These are phyloP conservation scores for Lasiodiplodia hormozganensis DNA, from an alignment of 2,329 filamentous ascomycete species.

Conservation along the genomic window DNA sequence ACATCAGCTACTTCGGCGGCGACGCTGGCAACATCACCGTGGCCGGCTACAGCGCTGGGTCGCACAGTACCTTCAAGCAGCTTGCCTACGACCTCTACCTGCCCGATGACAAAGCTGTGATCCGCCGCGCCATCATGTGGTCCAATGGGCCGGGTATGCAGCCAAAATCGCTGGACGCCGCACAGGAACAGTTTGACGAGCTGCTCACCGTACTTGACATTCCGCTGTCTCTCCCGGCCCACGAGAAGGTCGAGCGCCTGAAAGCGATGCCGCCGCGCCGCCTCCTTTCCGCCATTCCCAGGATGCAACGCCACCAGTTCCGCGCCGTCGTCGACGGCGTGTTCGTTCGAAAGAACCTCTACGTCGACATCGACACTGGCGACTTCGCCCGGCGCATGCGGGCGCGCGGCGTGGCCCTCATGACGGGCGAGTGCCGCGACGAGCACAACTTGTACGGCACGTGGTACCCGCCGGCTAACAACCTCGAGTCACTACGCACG, in stretches of 20 bases:
- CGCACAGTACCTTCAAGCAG: constrained; percentile 64
- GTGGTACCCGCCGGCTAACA: constrained; percentile 56
- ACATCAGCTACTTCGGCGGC: constrained; percentile 60
- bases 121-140: constrained; percentile 61
- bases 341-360: constrained; percentile 55
- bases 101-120: constrained; percentile 53
- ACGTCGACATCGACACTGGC: constrained; percentile 57
- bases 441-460: constrained; percentile 60
- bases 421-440: constrained; percentile 62
- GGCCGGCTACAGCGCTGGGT: constrained; percentile 63
- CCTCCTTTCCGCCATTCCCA: constrained; percentile 52
- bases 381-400: constrained; percentile 55
- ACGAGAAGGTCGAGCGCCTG: constrained; percentile 56
- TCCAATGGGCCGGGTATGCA: constrained; percentile 62
- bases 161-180: constrained; percentile 55
- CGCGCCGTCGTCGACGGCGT: constrained; percentile 58
- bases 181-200: constrained; percentile 61
- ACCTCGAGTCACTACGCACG: constrained; percentile 50
- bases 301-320: constrained; percentile 58
- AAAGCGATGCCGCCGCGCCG: constrained; percentile 47
- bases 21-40: constrained; percentile 60
- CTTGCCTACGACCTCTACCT: constrained; percentile 62
- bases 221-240: constrained; percentile 44
- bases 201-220: constrained; percentile 55
- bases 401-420: constrained; percentile 54